These are phyloP conservation scores for Neopestalotiopsis rosae DNA, from an alignment of 2,329 filamentous ascomycete genomes.

Conservation along the genomic window DNA sequence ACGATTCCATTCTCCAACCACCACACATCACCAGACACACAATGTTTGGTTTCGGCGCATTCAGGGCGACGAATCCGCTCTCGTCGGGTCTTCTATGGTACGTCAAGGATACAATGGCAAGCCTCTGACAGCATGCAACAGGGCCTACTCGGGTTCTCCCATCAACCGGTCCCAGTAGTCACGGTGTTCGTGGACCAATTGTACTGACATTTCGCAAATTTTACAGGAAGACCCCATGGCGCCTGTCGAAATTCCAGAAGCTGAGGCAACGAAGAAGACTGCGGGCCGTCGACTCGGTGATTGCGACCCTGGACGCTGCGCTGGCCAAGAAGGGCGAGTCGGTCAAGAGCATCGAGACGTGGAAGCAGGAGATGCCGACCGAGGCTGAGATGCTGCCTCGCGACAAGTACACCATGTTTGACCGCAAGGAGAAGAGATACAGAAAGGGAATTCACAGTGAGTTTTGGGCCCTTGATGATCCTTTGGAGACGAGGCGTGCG, in stretches of 20 bases:
- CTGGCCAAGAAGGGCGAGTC: constrained; percentile 75
- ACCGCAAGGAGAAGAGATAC: constrained; percentile 93
- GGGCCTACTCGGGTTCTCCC: background rate
- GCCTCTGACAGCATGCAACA: background rate
- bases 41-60: constrained; percentile 88
- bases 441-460: constrained; percentile 96
- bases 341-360: constrained; percentile 80
- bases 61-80: constrained; percentile 79
- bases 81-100: constrained; percentile 85
- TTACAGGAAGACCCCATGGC: constrained; percentile 90
- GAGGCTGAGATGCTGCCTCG: constrained; percentile 94
- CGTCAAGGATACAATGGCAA: constrained; percentile 21
- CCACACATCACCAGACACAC: constrained; percentile 38
- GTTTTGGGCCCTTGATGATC: constrained; percentile 41
- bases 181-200: background rate
- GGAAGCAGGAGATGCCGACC: constrained; percentile 95
- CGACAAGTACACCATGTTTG: constrained; percentile 99
- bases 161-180: background rate
- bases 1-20: constrained; percentile 12
- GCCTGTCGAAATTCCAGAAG: constrained; percentile 91
- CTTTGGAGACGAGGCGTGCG: background rate
- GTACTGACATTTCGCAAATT: background rate
- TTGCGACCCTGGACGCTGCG: constrained; percentile 81
- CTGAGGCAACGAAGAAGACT: constrained; percentile 83
- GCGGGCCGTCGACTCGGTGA: constrained; percentile 84